Conservation (phyloP, 1,139 yeast genomes). For the Sugiyamaella xylanicola region DNA sequence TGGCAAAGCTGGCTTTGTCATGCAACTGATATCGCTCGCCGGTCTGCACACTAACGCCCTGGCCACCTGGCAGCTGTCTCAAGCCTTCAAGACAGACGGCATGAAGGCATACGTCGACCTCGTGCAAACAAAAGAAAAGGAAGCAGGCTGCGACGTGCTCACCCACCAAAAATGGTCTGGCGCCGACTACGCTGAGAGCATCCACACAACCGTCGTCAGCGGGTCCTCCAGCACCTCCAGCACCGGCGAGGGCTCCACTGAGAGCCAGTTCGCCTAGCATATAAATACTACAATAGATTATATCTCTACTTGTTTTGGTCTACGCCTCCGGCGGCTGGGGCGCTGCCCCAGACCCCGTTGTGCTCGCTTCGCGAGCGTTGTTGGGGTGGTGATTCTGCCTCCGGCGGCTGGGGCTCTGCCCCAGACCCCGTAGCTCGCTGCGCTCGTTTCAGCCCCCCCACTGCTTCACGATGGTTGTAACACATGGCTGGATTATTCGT, state of each 20-base stretch:
- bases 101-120: conserved; percentile 59
- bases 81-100: conserved; percentile 51
- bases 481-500: too few relatives aligned
- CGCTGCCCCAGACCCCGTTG: neutral
- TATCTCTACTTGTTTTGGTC: too few relatives aligned
- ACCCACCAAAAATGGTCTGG: conserved; percentile 67
- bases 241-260: conserved; percentile 53
- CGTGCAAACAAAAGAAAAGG: conserved; percentile 52
- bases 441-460: too few relatives aligned
- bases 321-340: neutral
- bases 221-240: conserved; percentile 53
- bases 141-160: conserved; percentile 52
- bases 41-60: conserved; percentile 57
- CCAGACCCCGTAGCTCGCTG: too few relatives aligned
- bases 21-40: conserved; percentile 57
- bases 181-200: conserved; percentile 54
- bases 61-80: conserved; percentile 53
- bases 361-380: neutral
- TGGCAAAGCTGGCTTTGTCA: conserved; percentile 56
- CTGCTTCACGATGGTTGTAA: too few relatives aligned
- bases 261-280: conserved; percentile 35
- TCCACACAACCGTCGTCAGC: conserved; percentile 49
- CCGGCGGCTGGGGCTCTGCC: too few relatives aligned
- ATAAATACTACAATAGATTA: too few relatives aligned
- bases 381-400: too few relatives aligned